phyloP scores from a whole-genome alignment of 805 yeast species.

The Candida qinlingensis region DNA sequence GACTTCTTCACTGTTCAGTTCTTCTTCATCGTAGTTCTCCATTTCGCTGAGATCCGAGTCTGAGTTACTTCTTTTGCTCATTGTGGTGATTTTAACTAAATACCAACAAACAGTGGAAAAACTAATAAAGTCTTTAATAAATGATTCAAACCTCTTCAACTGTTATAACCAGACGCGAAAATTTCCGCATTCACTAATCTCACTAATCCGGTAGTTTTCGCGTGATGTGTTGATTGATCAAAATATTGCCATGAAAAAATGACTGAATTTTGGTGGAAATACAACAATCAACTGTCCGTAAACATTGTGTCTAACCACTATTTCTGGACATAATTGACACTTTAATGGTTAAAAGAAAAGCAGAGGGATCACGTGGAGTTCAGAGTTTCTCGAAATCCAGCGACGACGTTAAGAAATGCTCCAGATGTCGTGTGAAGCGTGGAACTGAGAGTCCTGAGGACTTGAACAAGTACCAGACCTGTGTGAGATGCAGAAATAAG shows the following conservation, averaged over 20 bases:
- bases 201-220: not conserved
- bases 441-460: slow-evolving; percentile 28
- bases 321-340: not conserved
- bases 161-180: not conserved
- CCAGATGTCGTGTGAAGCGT: slow-evolving; percentile 39
- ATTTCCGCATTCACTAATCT: not conserved
- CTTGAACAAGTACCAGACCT: slow-evolving; percentile 37
- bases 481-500: slow-evolving; percentile 34
- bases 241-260: slow-evolving; percentile 4
- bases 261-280: slow-evolving; percentile 1
- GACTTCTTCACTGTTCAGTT: slow-evolving; percentile 16
- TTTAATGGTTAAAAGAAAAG: not conserved
- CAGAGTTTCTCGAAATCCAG: not conserved
- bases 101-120: not conserved
- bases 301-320: not conserved
- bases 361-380: not conserved
- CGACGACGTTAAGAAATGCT: slow-evolving; percentile 30
- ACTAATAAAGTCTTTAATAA: no score
- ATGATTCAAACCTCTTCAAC: no score
- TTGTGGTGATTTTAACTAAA: not conserved
- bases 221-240: not conserved
- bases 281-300: not conserved
- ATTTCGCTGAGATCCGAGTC: slow-evolving; percentile 6
- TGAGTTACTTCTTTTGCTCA: not conserved
- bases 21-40: slow-evolving; percentile 11